phyloP scores from a whole-genome alignment of 805 yeast species.

The Cyberlindnera petersonii region DNA sequence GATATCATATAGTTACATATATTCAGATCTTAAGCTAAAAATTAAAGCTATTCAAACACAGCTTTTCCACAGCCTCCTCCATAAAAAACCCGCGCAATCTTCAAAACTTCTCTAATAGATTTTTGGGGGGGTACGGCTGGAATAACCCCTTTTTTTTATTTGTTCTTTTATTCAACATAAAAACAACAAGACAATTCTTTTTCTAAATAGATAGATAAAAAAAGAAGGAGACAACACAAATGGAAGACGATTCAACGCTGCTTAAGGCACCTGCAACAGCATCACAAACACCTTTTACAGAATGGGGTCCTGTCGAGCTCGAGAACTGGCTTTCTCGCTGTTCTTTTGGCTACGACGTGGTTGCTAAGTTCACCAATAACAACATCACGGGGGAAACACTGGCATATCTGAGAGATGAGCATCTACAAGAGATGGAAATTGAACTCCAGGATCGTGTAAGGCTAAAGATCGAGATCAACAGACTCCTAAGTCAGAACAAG shows the following conservation, averaged over 20 bases:
- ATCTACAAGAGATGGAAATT: conserved; percentile 72
- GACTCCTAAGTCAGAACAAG: conserved; percentile 33
- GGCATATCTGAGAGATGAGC: conserved; percentile 63
- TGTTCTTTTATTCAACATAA: too few relatives aligned
- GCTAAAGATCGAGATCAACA: conserved; percentile 57
- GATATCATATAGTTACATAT: too few relatives aligned
- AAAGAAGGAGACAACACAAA: not conserved
- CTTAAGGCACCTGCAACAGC: conserved; percentile 4
- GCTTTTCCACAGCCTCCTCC: too few relatives aligned
- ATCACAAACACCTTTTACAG: conserved; percentile 9
- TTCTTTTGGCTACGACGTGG: conserved; percentile 17
- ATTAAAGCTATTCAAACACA: too few relatives aligned
- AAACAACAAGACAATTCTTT: too few relatives aligned
- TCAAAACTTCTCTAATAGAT: too few relatives aligned
- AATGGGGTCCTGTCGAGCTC: conserved; percentile 26
- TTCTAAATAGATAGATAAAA: not conserved
- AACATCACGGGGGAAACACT: conserved; percentile 71
- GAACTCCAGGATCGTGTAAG: conserved; percentile 50
- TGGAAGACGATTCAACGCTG: conserved; percentile 11
- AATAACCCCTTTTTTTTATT: too few relatives aligned
- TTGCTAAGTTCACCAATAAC: conserved; percentile 43
- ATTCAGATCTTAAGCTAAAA: too few relatives aligned
- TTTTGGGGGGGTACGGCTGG: too few relatives aligned
- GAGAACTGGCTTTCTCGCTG: conserved; percentile 24
- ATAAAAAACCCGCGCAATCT: too few relatives aligned